These are phyloP conservation scores for Lactarius deliciosus DNA, from an alignment of 768 basidiomycete species.

Conservation along the genomic window DNA sequence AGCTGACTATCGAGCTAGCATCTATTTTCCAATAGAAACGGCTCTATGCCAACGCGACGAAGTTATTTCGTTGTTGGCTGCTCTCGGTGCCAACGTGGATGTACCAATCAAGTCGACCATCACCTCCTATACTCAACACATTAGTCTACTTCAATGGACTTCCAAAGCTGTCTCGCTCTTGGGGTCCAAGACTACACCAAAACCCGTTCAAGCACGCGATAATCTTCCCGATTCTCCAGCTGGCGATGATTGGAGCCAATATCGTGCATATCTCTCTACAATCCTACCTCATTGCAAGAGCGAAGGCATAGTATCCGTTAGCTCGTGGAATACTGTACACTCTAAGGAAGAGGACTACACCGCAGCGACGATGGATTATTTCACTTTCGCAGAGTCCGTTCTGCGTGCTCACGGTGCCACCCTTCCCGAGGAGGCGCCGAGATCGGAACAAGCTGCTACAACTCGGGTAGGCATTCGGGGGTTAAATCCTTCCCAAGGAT, in stretches of 20 bases:
- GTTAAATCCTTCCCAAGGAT: constrained; percentile 13
- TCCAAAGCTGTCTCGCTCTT: constrained; percentile 11
- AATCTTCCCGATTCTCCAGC: constrained; percentile 3
- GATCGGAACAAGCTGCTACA: background rate
- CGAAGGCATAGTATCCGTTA: background rate
- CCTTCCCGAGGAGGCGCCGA: background rate
- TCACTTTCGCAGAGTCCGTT: constrained; percentile 2
- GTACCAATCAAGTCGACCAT: constrained; percentile 6
- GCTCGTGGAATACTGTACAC: no score
- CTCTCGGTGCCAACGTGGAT: constrained; percentile 34
- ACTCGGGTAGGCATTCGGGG: background rate
- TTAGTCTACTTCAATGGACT: constrained; percentile 32
- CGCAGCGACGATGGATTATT: background rate
- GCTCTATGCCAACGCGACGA: constrained; percentile 33
- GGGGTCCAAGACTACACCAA: background rate
- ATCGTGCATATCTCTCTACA: constrained; percentile 4
- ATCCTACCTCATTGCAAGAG: background rate
- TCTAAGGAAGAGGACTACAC: background rate
- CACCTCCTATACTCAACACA: background rate
- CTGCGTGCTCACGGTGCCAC: constrained; percentile 5
- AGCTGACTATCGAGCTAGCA: background rate
- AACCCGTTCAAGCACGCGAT: background rate
- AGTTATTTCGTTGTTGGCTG: constrained; percentile 34
- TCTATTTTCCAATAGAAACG: constrained; percentile 33
- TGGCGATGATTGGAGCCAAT: constrained; percentile 13